A percentile compares a stretch with the other conserved stretches of the same genome.
Evolutionary conservation across 1,284 basidiomycete species (phyloP).

Genomic region (Serendipita sp.): DNA sequence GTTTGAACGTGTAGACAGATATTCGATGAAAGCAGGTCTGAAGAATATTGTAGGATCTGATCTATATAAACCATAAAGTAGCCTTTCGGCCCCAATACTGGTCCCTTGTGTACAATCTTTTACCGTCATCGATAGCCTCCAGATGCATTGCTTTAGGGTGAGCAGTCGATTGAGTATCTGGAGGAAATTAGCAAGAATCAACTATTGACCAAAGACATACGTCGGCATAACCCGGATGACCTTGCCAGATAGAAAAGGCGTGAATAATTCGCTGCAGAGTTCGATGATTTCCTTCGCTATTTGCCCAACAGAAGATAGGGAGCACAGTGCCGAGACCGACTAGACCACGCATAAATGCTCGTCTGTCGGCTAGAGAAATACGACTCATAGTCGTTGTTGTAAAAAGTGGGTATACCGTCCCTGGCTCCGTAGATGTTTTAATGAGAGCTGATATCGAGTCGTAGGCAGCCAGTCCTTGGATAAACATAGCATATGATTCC

Average conservation of each 20-base stretch:
- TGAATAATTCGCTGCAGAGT: slow-evolving; percentile 49
- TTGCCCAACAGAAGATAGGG: slow-evolving; percentile 67
- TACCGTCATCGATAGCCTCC: not conserved
- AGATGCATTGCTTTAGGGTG: not conserved
- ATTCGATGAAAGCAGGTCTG: not conserved
- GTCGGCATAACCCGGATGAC: slow-evolving; percentile 46
- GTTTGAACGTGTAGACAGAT: not conserved
- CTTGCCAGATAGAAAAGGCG: slow-evolving; percentile 57
- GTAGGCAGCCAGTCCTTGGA: slow-evolving; percentile 48
- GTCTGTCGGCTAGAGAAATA: slow-evolving; percentile 34
- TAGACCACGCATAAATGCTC: slow-evolving; percentile 46
- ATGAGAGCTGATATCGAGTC: slow-evolving; percentile 15
- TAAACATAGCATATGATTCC: slow-evolving; percentile 52
- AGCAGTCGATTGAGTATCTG: slow-evolving; percentile 1
- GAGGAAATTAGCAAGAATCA: not conserved
- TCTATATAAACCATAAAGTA: not conserved
- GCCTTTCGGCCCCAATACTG: not conserved
- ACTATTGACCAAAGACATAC: slow-evolving; percentile 23
- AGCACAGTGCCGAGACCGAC: slow-evolving; percentile 52
- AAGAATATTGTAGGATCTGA: not conserved
- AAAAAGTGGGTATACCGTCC: slow-evolving; percentile 16
- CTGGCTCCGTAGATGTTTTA: slow-evolving; percentile 25
- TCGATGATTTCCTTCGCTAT: slow-evolving; percentile 48
- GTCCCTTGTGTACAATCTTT: slow-evolving; percentile 5
- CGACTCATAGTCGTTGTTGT: slow-evolving; percentile 2